Percentiles rank a stretch among this genome's conserved stretches.
Evolutionary conservation across 352 stramenopile species (phyloP).

Genomic region (Phytophthora melonis): DNA sequence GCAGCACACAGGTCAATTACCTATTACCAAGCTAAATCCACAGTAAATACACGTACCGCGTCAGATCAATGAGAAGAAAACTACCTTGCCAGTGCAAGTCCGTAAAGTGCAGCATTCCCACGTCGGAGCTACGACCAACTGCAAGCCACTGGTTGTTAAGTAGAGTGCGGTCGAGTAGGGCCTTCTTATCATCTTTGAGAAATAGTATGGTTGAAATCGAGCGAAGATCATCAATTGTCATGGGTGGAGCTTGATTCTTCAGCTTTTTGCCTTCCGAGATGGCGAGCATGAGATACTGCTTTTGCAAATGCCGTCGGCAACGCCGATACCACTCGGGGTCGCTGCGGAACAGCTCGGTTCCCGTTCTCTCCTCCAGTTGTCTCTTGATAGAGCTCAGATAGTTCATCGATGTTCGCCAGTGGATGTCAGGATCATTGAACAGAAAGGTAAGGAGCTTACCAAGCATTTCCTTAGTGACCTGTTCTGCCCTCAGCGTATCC

Average conservation of each 20-base stretch:
- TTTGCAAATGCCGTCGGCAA: slow-evolving; percentile 17
- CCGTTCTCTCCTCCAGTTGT: slow-evolving; percentile 3
- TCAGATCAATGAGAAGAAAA: slow-evolving; percentile 10
- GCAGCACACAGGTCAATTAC: too few relatives aligned
- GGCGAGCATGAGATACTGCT: slow-evolving; percentile 5
- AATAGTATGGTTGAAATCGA: slow-evolving; percentile 16
- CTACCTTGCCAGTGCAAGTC: too few relatives aligned
- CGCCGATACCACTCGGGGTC: slow-evolving; percentile 16
- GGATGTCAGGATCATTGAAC: background rate
- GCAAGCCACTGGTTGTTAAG: slow-evolving; percentile 13
- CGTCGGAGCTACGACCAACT: slow-evolving; percentile 14
- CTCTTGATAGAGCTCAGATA: slow-evolving; percentile 24
- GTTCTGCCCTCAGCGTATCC: background rate
- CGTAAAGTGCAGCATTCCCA: slow-evolving; percentile 20
- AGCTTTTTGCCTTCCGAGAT: slow-evolving; percentile 15
- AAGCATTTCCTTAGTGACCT: background rate
- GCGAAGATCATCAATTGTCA: slow-evolving; percentile 8
- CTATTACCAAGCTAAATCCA: too few relatives aligned
- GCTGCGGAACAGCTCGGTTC: background rate
- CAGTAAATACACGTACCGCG: background rate
- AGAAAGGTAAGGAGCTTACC: background rate
- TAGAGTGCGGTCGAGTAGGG: slow-evolving; percentile 10
- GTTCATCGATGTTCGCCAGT: slow-evolving; percentile 23
- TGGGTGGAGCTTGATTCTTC: slow-evolving; percentile 7
- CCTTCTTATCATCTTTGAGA: slow-evolving; percentile 16